These are phyloP conservation scores for Psidium friedrichsthalianum DNA, from an alignment of 345 rosid genomes.

Conservation along the genomic window DNA sequence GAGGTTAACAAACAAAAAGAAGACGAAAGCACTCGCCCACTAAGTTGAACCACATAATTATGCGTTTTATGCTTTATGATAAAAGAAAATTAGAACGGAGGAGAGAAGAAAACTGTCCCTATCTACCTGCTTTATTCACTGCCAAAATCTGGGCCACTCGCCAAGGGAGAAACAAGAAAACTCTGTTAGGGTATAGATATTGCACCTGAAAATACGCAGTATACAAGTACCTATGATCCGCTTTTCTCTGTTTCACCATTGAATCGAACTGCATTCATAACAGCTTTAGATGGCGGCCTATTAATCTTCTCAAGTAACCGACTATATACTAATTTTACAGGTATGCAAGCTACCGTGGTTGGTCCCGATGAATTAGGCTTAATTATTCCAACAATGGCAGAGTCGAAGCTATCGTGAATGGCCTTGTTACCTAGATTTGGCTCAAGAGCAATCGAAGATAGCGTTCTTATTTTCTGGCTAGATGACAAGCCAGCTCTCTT, in stretches of 20 bases:
- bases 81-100: not conserved
- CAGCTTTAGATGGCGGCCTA: slow-evolving; percentile 74
- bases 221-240: slow-evolving; percentile 14
- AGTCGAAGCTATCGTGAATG: slow-evolving; percentile 5
- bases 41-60: not conserved
- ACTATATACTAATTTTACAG: slow-evolving; percentile 88
- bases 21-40: not conserved
- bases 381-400: slow-evolving; percentile 44
- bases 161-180: not conserved
- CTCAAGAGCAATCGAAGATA: slow-evolving; percentile 65
- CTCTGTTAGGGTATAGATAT: not conserved
- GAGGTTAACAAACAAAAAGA: not conserved
- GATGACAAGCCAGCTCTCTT: slow-evolving; percentile 51
- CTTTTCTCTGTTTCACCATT: slow-evolving; percentile 29
- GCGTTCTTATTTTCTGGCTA: slow-evolving; percentile 74
- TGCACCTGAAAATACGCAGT: not conserved
- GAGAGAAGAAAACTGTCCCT: not conserved
- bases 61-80: not conserved
- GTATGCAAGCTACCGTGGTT: slow-evolving; percentile 94
- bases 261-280: slow-evolving; percentile 21
- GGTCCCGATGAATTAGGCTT: slow-evolving; percentile 56
- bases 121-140: not conserved
- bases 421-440: slow-evolving; percentile 31
- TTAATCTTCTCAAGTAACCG: slow-evolving; percentile 99
- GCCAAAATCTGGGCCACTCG: not conserved